Base-by-base conservation (phyloP, 73 alveolate genomes). In the Stentor roeselii region DNA sequence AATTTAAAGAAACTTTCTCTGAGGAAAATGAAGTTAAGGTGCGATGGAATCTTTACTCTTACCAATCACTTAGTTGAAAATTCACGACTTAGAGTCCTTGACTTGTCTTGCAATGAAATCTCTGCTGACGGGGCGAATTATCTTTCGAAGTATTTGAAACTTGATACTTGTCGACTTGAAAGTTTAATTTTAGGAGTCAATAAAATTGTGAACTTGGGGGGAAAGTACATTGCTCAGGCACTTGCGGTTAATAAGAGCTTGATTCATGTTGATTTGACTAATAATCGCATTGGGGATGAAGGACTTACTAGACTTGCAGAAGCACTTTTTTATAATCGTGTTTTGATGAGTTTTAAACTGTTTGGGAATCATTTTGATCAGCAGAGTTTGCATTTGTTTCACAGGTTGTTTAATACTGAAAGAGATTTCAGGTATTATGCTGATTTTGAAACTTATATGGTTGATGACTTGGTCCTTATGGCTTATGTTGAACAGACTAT, bases 121-220 rank as follows among this genome's bases (percentile, higher is more conserved):
- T 87, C 98, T 74, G 93, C 96, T 91, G 96, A 96, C 75, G 99
- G 99, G 39, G 95, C 98, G 84, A 97, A 95, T 86, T 94, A 97
- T 35, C 90, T 97, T 6, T 92, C 99, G 76, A 97, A 95, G 87
- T 95, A 93, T 88, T 88, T 97, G 61, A 96, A 96, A 86, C 84
- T 91, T 3, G 96, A 92, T 82, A 88, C 93, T 84, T 95, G 98
- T 84, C 94, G 92, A 6, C 89, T 97, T 77, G 98, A 97, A 86
- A 90, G 98, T 78, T 90, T 97, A 35, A 96, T 92, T 60, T 78
- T 97, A 37, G 93, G 98, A 37, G 93, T 93, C 36, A 97, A 97
- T 92, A 94, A 97, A 87, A 91, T 95, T 74, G 93, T 97, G 21
- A 50, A 97, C 83, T 95, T 88, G 82, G 99, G 99, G 3, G 98